phyloP scores from a whole-genome alignment of 2,329 filamentous ascomycete species.

The Graphilbum ipis-grandicollis region DNA sequence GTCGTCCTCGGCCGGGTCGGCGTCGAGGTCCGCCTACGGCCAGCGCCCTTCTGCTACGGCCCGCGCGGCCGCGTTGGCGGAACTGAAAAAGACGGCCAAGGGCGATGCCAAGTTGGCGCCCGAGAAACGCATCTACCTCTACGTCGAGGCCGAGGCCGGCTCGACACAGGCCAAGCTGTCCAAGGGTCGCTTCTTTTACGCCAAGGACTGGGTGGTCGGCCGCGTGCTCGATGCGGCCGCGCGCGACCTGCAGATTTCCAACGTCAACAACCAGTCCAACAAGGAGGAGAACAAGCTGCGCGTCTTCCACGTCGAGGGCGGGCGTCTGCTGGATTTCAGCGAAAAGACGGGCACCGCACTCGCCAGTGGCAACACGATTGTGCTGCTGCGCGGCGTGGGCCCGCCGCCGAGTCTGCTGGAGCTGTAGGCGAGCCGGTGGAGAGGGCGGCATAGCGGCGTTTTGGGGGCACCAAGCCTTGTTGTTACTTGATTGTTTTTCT shows the following conservation, averaged over 20 bases:
- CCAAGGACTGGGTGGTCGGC: constrained; percentile 77
- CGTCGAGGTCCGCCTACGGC: constrained; percentile 19
- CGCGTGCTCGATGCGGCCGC: constrained; percentile 65
- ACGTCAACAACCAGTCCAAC: constrained; percentile 63
- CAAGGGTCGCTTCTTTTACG: constrained; percentile 66
- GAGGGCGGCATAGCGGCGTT: too few species aligned
- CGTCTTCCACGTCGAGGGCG: constrained; percentile 86
- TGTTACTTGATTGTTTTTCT: too few species aligned
- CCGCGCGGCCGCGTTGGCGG: constrained; percentile 52
- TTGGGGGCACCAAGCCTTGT: too few species aligned
- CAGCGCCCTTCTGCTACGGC: constrained; percentile 29
- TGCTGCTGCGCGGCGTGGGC: constrained; percentile 71
- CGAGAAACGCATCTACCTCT: constrained; percentile 80
- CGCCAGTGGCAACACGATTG: constrained; percentile 75
- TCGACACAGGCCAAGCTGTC: constrained; percentile 73
- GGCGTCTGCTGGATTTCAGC: constrained; percentile 67
- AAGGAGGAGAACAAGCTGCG: constrained; percentile 66
- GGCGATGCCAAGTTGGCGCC: constrained; percentile 66
- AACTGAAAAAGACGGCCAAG: constrained; percentile 73
- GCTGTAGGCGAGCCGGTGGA: too few species aligned
- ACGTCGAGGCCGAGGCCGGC: constrained; percentile 78
- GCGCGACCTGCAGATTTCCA: constrained; percentile 59
- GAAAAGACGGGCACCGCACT: constrained; percentile 66
- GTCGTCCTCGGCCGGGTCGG: too few species aligned
- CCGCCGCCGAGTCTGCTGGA: constrained; percentile 60